These are phyloP conservation scores for Akebia trifoliata DNA, from an alignment of 164 flowering plant species.

Conservation along the genomic window DNA sequence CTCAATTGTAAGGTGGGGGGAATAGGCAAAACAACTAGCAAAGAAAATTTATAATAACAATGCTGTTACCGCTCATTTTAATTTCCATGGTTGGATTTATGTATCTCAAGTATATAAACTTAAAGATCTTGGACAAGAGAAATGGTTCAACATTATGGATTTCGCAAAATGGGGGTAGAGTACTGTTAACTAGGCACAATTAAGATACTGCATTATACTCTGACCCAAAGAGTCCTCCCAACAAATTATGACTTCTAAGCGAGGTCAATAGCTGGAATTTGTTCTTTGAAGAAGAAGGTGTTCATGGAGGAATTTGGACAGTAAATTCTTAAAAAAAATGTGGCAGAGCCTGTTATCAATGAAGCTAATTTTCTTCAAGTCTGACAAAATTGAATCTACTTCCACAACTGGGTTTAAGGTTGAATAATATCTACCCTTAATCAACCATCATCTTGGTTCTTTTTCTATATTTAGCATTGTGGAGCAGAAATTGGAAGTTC, in stretches of 20 bases:
- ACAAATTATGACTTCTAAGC: slow-evolving; percentile 1
- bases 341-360: not conserved
- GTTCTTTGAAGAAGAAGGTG: not conserved
- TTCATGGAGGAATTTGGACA: not conserved
- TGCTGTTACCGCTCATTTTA: too few species aligned
- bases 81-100: too few species aligned
- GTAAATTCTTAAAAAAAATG: slow-evolving; percentile 14
- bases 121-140: too few species aligned
- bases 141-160: too few species aligned
- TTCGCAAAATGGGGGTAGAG: too few species aligned
- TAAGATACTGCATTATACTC: not conserved
- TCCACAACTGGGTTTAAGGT: not conserved
- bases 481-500: not conserved
- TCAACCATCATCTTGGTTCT: not conserved
- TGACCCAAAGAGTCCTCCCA: slow-evolving; percentile 8
- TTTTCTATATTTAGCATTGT: slow-evolving; percentile 9
- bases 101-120: too few species aligned
- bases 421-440: not conserved
- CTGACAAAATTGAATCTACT: not conserved
- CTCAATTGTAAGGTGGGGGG: too few species aligned
- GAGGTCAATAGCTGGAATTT: slow-evolving; percentile 9
- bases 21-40: too few species aligned
- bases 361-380: not conserved
- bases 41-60: too few species aligned
- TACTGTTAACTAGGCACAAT: not conserved